These are phyloP conservation scores for Orbilia blumenaviensis DNA, from an alignment of 2,329 filamentous ascomycete species.

Conservation along the genomic window DNA sequence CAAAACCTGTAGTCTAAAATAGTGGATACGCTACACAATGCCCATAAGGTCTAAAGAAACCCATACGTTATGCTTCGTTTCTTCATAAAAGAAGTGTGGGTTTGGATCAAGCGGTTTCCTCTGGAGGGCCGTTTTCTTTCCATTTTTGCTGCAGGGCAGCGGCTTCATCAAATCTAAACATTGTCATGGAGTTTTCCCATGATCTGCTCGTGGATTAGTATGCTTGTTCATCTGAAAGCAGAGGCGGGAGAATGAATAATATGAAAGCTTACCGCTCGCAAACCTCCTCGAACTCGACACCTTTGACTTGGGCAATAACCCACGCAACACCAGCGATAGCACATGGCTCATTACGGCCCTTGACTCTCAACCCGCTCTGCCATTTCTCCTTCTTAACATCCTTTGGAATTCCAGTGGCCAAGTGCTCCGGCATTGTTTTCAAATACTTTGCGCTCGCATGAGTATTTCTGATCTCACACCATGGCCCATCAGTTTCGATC, in stretches of 20 bases:
- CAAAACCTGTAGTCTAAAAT: too few relatives aligned
- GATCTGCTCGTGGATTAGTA: slow-evolving; percentile 63
- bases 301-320: slow-evolving; percentile 87
- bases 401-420: slow-evolving; percentile 75
- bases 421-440: slow-evolving; percentile 71
- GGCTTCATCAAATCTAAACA: slow-evolving; percentile 75
- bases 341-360: slow-evolving; percentile 92
- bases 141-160: slow-evolving; percentile 26
- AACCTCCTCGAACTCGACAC: slow-evolving; percentile 78
- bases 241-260: slow-evolving; percentile 60
- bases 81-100: not conserved
- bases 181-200: slow-evolving; percentile 80
- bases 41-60: not conserved
- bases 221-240: too few relatives aligned
- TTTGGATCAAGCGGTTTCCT: not conserved
- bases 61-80: too few relatives aligned
- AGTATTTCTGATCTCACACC: slow-evolving; percentile 91
- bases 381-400: slow-evolving; percentile 96
- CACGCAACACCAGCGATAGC: slow-evolving; percentile 86
- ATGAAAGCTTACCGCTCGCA: slow-evolving; percentile 82
- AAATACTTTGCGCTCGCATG: slow-evolving; percentile 79
- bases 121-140: not conserved
- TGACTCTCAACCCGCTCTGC: slow-evolving; percentile 85
- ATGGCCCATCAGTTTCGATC: slow-evolving; percentile 96
- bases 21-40: not conserved